Base-by-base conservation (phyloP, 2,329 filamentous ascomycete genomes). In the Aspergillus amoenus region DNA sequence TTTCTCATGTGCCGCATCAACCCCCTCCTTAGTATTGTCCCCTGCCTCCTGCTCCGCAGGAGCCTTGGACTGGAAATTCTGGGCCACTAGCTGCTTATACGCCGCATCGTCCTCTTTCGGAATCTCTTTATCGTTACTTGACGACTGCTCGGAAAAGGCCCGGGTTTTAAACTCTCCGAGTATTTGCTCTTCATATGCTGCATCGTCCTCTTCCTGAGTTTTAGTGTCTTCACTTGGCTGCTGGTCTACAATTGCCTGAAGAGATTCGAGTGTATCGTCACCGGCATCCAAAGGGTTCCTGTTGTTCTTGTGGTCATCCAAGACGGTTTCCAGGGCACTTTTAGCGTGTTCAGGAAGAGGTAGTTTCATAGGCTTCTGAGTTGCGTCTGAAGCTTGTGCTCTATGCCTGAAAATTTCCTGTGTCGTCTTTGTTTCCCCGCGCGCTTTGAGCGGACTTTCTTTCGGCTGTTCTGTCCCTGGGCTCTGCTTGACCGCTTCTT, bases 191-290 rank as follows among this genome's bases (percentile, higher is more conserved):
- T 73, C 68, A 34, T 70, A 72, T 6, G 67, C 68, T 13, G 63
- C 68, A 49, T 72, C 69, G 3, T 71, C 68, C 56, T 72, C 64
- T 47, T 65, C 64, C 44, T 70, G 68, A 4, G 61, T 57, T 43
- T 72, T 71, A 4, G 42, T 66, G 24, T 24, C 65, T 15, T 52
- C 66, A 22, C 56, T 62, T 17, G 67, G 61, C 11, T 63, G 57
- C 32, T 70, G 69, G 8, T 76, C 67, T 41, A 80, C 64, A 22
- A 79, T 66, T 13, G 73, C 69, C 52, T 78, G 71, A 17, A 80
- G 71, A 17, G 76, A 79, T 51, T 78, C 74, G 42, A 80, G 71
- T 2, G 78, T 80, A 58, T 76, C 75, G 55, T 79, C 77, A 12
- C 77, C 75, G 5, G 78, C 60, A 12, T 70, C 68, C 17, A 78